phyloP scores from a whole-genome alignment of 2,329 filamentous ascomycete genomes.

The Bipolaris bicolor region DNA sequence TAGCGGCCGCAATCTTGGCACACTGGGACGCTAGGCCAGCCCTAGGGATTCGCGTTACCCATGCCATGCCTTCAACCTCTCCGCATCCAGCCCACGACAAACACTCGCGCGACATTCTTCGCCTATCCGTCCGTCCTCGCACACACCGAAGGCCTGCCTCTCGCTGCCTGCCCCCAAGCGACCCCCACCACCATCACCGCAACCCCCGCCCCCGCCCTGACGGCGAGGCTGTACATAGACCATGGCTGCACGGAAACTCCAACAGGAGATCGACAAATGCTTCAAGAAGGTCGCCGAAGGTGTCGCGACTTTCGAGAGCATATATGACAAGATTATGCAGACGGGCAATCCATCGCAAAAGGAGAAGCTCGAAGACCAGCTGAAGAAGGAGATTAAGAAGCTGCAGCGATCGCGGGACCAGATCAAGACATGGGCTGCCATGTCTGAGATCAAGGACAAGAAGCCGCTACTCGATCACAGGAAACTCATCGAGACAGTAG shows the following conservation, averaged over 20 bases:
- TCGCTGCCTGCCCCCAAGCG: constrained; percentile 14
- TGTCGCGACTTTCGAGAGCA: constrained; percentile 87
- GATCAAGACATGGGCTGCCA: constrained; percentile 99
- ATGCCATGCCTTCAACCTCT: constrained; percentile 36
- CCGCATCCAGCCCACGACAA: constrained; percentile 33
- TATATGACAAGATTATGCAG: constrained; percentile 97
- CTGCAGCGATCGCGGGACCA: constrained; percentile 95
- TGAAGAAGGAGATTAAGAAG: constrained; percentile 99
- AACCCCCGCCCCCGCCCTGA: constrained; percentile 28
- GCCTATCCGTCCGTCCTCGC: constrained; percentile 28
- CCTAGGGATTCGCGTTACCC: constrained; percentile 30
- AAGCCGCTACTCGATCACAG: constrained; percentile 90
- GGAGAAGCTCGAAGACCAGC: constrained; percentile 95
- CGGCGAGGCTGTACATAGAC: constrained; percentile 50
- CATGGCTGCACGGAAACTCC: constrained; percentile 95
- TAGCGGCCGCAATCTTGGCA: constrained; percentile 29
- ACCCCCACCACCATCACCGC: constrained; percentile 19
- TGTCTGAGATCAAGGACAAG: constrained; percentile 99
- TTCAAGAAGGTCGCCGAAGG: constrained; percentile 98
- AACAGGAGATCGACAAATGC: constrained; percentile 98
- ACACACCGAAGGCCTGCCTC: constrained; percentile 19
- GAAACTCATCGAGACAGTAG: constrained; percentile 95
- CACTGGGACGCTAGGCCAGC: constrained; percentile 25
- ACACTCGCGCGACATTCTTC: constrained; percentile 22
- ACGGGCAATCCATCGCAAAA: constrained; percentile 93